Base-by-base conservation (phyloP, 495 filamentous ascomycete genomes). In the Penicillium fimorum region DNA sequence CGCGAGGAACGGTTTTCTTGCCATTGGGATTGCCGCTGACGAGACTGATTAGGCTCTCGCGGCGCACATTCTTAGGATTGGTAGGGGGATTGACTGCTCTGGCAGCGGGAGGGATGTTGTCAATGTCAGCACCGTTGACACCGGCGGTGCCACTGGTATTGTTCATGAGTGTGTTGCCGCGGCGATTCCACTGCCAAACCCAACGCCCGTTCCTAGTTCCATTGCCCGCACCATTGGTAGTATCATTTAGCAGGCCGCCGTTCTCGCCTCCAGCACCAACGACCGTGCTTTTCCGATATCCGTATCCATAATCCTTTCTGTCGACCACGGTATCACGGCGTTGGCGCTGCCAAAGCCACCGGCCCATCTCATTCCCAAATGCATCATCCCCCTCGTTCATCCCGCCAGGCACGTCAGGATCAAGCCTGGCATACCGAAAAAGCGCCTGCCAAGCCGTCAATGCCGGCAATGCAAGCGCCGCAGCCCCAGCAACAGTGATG, bases 401-500 rank as follows among this genome's bases (percentile, higher is more conserved):
- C 33, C 37, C 38, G 18, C 52, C 20, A 20, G 58, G 48, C 3
- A 56, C 37, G 37, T 64, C 57, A 18, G 70, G 64, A 50, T 76
- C 56, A 40, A 76, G 47, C 15, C 70, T 73, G 4, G 68, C 76
- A 63, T 84, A 77, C 13, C 64, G 68, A 59, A 86, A 86, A n/a
- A 87, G 70, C 8, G 78, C 81, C 56, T 85, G 80, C 76, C 76
- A 86, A 5, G 81, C 84, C 43, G 79, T 84, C 44, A 82, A 58
- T 13, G 73, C 79, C 1, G 76, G 76, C 47, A 85, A 57, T 0
- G 84, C 83, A 18, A 84, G 72, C 0, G 77, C 70, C 3, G 80
- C 80, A 15, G 78, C 78, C 46, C 84, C 74, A 11, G 69, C 74
- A 50, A 76, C 78, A 9, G 57, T 66, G 42, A 84, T 66, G 53